Percentiles rank a stretch among this genome's conserved stretches.
These are phyloP conservation scores for Saraca asoca DNA, from an alignment of 331 rosid genomes.

Conservation along the genomic window DNA sequence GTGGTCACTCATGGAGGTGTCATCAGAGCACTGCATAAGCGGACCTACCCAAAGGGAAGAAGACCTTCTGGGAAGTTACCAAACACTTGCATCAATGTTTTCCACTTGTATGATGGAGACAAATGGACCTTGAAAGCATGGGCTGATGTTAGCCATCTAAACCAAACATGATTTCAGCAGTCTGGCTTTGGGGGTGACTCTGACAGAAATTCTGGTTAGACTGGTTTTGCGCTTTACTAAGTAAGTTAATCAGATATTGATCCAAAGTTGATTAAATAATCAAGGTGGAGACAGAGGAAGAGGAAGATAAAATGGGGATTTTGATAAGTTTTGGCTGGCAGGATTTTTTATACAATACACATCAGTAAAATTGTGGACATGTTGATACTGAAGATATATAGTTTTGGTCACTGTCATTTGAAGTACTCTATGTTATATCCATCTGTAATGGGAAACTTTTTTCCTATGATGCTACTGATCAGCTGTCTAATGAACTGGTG, in stretches of 20 bases:
- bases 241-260: conserved; percentile 24
- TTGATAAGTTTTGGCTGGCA: background rate
- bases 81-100: conserved; percentile 65
- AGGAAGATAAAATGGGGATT: too few species aligned
- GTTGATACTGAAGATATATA: background rate
- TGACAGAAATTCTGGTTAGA: conserved; percentile 73
- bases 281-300: conserved; percentile 9
- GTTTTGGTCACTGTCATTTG: background rate
- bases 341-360: background rate
- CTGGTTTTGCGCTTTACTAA: conserved; percentile 1
- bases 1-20: conserved; percentile 81
- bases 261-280: conserved; percentile 5
- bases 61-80: conserved; percentile 50
- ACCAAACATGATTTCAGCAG: conserved; percentile 53
- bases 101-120: conserved; percentile 62
- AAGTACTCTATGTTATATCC: too few species aligned
- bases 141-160: conserved; percentile 84
- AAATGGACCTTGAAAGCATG: conserved; percentile 64
- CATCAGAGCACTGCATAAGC: conserved; percentile 54
- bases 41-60: conserved; percentile 50
- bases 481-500: too few species aligned
- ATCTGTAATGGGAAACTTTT: too few species aligned
- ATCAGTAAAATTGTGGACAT: too few species aligned
- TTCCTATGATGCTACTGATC: too few species aligned
- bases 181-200: conserved; percentile 93